phyloP scores from a whole-genome alignment of 495 filamentous ascomycete species.

The Aspergillus coremiiformis region DNA sequence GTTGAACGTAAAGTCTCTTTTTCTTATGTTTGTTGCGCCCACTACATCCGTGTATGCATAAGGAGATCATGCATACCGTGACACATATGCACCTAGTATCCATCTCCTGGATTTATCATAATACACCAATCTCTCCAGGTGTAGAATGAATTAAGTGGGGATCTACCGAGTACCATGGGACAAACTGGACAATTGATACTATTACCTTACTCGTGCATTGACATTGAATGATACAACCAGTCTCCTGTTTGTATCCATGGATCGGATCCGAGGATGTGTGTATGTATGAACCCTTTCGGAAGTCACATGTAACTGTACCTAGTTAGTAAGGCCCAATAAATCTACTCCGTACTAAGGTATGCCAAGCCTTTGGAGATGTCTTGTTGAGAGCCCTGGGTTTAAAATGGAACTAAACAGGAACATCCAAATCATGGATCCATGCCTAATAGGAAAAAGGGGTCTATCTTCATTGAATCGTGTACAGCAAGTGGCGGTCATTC shows the following conservation, averaged over 20 bases:
- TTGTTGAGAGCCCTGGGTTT: background rate
- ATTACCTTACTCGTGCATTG: background rate
- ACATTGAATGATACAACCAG: too few relatives aligned
- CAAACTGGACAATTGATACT: background rate
- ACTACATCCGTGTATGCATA: background rate
- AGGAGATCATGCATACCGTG: background rate
- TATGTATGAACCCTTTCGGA: background rate
- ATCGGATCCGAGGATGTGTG: background rate
- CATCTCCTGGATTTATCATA: background rate
- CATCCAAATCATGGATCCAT: too few relatives aligned
- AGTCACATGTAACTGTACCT: too few relatives aligned
- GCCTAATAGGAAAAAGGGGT: background rate
- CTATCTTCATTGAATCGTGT: background rate
- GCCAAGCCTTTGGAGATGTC: background rate
- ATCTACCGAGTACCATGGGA: background rate
- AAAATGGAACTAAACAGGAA: background rate
- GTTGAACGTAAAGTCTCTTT: background rate
- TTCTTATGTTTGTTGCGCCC: background rate
- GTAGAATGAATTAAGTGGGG: too few relatives aligned
- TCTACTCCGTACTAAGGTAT: too few relatives aligned
- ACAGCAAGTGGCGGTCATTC: background rate
- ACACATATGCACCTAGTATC: conserved; percentile 2
- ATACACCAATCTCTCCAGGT: background rate
- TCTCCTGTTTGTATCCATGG: too few relatives aligned
- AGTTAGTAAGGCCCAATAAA: too few relatives aligned